phyloP scores from a whole-genome alignment of 768 basidiomycete species.

The Suillus occidentalis region DNA sequence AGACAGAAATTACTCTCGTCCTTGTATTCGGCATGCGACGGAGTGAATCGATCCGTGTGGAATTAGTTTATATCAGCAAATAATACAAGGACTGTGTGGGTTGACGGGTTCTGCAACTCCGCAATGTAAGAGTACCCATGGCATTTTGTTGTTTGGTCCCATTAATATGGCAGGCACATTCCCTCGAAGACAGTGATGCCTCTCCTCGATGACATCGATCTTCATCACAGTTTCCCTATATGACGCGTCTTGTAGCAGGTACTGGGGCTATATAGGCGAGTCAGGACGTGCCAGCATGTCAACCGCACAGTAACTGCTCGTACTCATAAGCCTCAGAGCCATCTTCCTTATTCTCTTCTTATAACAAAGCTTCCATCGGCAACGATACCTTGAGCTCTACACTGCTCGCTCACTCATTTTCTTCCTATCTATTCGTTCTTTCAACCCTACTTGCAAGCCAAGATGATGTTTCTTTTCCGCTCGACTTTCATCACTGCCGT shows the following conservation, averaged over 20 bases:
- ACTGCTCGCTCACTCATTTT: not conserved
- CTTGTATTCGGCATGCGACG: conserved; percentile 11
- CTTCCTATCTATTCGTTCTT: not conserved
- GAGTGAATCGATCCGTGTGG: not conserved
- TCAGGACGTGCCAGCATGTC: not conserved
- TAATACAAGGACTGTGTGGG: conserved; percentile 19
- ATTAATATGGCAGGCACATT: conserved; percentile 5
- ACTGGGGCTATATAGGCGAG: conserved; percentile 1
- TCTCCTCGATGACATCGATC: not conserved
- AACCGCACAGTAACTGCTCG: not conserved
- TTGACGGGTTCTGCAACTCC: not conserved
- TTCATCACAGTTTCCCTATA: conserved; percentile 14
- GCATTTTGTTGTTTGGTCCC: conserved; percentile 10
- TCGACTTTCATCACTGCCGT: conserved; percentile 16
- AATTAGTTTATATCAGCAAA: not conserved
- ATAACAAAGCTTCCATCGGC: conserved; percentile 1
- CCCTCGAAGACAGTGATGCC: not conserved
- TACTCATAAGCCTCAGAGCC: conserved; percentile 15
- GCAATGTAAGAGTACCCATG: conserved; percentile 7
- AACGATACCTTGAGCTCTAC: not conserved
- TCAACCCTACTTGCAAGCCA: not conserved
- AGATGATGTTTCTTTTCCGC: conserved; percentile 26
- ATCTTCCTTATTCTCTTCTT: not conserved
- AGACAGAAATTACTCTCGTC: not conserved
- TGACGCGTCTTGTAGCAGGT: conserved; percentile 13